phyloP scores from a whole-genome alignment of 2,329 filamentous ascomycete genomes.

The Acrocalymma vagum region DNA sequence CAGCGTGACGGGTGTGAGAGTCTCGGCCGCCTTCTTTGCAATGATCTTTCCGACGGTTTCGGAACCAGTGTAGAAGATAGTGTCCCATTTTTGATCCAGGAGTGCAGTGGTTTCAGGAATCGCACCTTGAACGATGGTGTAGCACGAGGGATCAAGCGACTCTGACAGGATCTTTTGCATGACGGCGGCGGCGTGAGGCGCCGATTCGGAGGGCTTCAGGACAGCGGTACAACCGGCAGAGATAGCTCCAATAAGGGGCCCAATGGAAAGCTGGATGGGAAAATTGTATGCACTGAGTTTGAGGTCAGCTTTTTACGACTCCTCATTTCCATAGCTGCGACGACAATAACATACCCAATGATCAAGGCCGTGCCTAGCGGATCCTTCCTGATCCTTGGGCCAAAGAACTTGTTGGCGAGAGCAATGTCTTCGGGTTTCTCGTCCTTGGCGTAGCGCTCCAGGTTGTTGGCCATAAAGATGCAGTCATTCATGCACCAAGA shows the following conservation, averaged over 20 bases:
- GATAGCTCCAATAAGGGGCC: conserved; percentile 87
- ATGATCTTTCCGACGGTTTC: conserved; percentile 72
- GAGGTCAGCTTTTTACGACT: background rate
- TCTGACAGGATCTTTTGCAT: conserved; percentile 80
- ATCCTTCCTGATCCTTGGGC: conserved; percentile 82
- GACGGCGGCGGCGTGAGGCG: conserved; percentile 78
- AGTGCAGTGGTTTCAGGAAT: conserved; percentile 82
- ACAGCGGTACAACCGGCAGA: conserved; percentile 89
- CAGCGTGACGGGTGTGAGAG: conserved; percentile 80
- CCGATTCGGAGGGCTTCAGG: conserved; percentile 88
- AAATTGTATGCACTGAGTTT: conserved; percentile 82
- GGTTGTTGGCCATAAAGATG: conserved; percentile 77
- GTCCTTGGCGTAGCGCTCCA: conserved; percentile 84
- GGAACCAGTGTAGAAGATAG: conserved; percentile 95
- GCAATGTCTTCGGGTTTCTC: conserved; percentile 77
- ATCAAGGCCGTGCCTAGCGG: conserved; percentile 84
- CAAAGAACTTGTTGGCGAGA: conserved; percentile 72
- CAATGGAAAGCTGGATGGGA: conserved; percentile 81
- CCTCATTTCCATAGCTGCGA: background rate
- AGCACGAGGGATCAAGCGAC: conserved; percentile 79
- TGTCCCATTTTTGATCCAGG: conserved; percentile 92
- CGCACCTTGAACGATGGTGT: conserved; percentile 80
- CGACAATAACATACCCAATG: conserved; percentile 69
- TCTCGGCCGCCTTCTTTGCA: conserved; percentile 62
- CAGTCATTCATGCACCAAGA: conserved; percentile 84